Base-by-base conservation (phyloP, 371 early-diverging fungal genomes). In the Coemansia sp. region DNA sequence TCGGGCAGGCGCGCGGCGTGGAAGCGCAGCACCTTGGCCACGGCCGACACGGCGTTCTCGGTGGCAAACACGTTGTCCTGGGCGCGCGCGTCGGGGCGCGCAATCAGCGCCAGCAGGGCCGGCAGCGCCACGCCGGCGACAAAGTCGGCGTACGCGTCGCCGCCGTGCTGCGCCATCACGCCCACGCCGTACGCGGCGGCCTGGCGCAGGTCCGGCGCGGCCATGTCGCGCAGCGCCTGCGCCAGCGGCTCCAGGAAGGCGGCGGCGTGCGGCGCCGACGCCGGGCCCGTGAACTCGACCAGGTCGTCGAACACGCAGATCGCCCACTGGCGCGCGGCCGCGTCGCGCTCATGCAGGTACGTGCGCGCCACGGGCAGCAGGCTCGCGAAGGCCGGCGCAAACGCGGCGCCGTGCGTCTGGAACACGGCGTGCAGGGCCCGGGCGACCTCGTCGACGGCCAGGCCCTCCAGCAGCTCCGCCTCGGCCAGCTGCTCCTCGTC, bases 101-200 rank as follows among this genome's bases (percentile, higher is more conserved):
- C 80, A 67, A 94, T 82, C 36, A 87, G 70, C 42, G 75, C 83
- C 59, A 92, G 84, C 60, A 93, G 72, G 12, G 75, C 82, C 1
- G 84, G 84, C 60, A 92, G 74, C 39, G 65, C 77, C 4, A 61
- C 68, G 49, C 67, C 80, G 57, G 81, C 81, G 54, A 88, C 85
- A 34, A 83, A 86, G 60, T 85, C 87, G 1, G 85, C 84, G 67
- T 89, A 92, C 40, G 84, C 81, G 32, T 83, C 82, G 16, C 94
- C 94, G 57, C 94, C 96, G 56, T 84, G 86, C 75, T 90, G 84
- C 38, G 92, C 97, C 66, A 87, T 86, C 8, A 94, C 82, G 60
- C 97, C 97, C 43, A 94, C 80, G 66, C 96, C 96, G 76, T 93
- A 98, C 12, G 92, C 89, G 29, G 94, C 90, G 10, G 95, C 89